phyloP scores from a whole-genome alignment of 768 basidiomycete genomes.

The Tricholoma bakamatsutake region DNA sequence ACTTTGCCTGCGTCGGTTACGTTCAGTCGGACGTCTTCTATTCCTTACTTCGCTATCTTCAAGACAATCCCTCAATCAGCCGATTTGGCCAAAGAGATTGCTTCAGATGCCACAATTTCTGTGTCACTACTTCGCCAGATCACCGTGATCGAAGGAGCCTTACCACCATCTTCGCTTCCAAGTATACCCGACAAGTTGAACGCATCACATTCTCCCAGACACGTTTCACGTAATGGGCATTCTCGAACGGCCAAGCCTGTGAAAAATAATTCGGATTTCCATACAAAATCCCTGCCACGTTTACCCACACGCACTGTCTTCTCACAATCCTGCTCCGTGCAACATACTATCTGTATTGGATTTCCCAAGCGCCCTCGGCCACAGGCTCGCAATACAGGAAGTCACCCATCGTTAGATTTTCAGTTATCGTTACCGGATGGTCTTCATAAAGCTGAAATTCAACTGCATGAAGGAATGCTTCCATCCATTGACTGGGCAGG shows the following conservation, averaged over 20 bases:
- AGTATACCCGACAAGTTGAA: conserved; percentile 45
- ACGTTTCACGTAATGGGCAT: conserved; percentile 24
- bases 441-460: conserved; percentile 54
- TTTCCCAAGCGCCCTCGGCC: conserved; percentile 65
- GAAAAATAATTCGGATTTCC: conserved; percentile 20
- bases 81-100: conserved; percentile 55
- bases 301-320: conserved; percentile 34
- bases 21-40: conserved; percentile 55
- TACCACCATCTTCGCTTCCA: conserved; percentile 41
- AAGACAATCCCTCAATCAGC: conserved; percentile 55
- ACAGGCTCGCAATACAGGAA: conserved; percentile 27
- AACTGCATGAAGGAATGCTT: conserved; percentile 51
- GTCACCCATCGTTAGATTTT: conserved; percentile 41
- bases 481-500: conserved; percentile 65
- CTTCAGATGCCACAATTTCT: conserved; percentile 65
- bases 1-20: conserved; percentile 57
- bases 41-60: conserved; percentile 72
- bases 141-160: conserved; percentile 38
- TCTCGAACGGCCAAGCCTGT: conserved; percentile 20
- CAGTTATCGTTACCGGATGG: conserved; percentile 59
- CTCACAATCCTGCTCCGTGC: conserved; percentile 39
- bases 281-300: conserved; percentile 38
- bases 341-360: conserved; percentile 53
- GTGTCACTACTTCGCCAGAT: conserved; percentile 61
- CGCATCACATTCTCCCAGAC: conserved; percentile 24